Evolutionary conservation across 805 yeast genomes (phyloP).

Genomic region (Wickerhamomyces ciferrii): DNA sequence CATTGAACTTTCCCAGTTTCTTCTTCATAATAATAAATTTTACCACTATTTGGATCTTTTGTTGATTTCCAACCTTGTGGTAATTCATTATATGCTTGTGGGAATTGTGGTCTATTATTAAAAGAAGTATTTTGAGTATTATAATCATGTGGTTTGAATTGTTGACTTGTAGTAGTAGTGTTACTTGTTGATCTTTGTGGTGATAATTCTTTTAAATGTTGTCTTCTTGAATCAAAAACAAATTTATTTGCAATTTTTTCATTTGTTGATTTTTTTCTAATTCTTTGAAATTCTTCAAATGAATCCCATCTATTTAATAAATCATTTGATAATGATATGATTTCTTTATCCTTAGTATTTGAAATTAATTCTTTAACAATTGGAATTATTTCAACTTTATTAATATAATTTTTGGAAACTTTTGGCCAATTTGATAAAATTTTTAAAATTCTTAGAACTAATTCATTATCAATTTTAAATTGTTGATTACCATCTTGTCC

Average conservation of each 20-base stretch:
- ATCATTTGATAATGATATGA: conserved; percentile 31
- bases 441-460: conserved; percentile 45
- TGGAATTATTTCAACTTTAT: conserved; percentile 66
- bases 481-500: conserved; percentile 6
- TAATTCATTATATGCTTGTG: neutral
- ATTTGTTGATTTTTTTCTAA: conserved; percentile 54
- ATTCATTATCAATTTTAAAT: conserved; percentile 27
- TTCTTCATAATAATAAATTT: conserved; percentile 42
- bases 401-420: conserved; percentile 73
- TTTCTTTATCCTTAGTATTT: conserved; percentile 19
- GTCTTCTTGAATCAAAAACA: conserved; percentile 16
- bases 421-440: conserved; percentile 63
- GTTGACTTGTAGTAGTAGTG: neutral
- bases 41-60: conserved; percentile 33
- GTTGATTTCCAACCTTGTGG: conserved; percentile 61
- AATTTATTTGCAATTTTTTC: neutral
- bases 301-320: conserved; percentile 66
- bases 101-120: neutral
- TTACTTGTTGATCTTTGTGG: neutral
- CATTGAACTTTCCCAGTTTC: conserved; percentile 44
- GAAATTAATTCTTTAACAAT: conserved; percentile 41
- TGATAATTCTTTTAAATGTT: conserved; percentile 2
- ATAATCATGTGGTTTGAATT: neutral
- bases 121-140: neutral
- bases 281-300: conserved; percentile 78